Evolutionary conservation across 108 stramenopile genomes (phyloP).

Genomic region (Cylindrotheca fusiformis): DNA sequence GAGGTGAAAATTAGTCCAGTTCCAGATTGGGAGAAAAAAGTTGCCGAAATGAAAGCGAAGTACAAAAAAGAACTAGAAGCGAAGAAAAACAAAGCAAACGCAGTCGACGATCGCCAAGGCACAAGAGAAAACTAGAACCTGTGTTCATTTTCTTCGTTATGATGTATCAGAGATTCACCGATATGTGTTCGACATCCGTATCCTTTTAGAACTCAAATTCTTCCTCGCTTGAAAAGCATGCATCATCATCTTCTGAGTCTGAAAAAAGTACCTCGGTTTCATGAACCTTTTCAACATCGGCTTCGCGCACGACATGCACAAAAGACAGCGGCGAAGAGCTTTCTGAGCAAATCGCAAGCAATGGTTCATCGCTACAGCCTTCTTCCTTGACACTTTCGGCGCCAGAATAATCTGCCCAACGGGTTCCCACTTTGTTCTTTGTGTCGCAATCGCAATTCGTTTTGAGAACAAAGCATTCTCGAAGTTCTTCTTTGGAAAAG

Average conservation of each 20-base stretch:
- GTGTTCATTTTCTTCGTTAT: too few species aligned
- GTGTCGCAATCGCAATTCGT: conserved; percentile 59
- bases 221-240: conserved; percentile 11
- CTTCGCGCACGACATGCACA: conserved; percentile 42
- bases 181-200: too few species aligned
- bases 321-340: conserved; percentile 29
- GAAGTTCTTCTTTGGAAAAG: conserved; percentile 68
- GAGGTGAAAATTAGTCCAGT: conserved; percentile 38
- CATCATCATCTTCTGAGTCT: background rate
- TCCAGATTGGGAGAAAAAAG: conserved; percentile 35
- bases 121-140: too few species aligned
- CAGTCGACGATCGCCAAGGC: too few species aligned
- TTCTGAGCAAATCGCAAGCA: conserved; percentile 41
- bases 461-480: conserved; percentile 74
- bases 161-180: too few species aligned
- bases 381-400: conserved; percentile 17
- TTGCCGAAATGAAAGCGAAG: conserved; percentile 11
- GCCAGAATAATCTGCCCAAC: conserved; percentile 64
- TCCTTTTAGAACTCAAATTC: conserved; percentile 36
- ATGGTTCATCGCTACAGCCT: conserved; percentile 37
- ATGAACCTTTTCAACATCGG: background rate
- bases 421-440: conserved; percentile 58
- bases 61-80: background rate
- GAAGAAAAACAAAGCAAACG: too few species aligned
- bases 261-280: background rate